Percentiles rank a stretch among this genome's conserved stretches.
Evolutionary conservation across 2,329 filamentous ascomycete genomes (phyloP).

Genomic region (Arthrobotrys musiformis): DNA sequence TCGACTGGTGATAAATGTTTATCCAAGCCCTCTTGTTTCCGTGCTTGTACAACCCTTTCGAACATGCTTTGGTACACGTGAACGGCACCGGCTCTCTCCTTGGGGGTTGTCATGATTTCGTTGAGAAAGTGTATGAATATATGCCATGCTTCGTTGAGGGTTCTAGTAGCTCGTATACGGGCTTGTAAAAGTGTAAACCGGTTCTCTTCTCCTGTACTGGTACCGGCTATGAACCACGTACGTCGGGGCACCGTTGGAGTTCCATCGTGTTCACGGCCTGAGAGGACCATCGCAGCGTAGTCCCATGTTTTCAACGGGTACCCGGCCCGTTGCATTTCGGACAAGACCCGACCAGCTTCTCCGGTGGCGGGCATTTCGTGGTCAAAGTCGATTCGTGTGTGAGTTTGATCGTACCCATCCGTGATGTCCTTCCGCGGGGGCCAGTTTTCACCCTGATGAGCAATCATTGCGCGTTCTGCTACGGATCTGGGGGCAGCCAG

Average conservation of each 20-base stretch:
- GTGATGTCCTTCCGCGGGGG: constrained; percentile 57
- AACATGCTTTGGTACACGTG: constrained; percentile 58
- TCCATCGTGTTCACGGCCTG: constrained; percentile 56
- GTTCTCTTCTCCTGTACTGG: constrained; percentile 21
- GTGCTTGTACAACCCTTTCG: constrained; percentile 52
- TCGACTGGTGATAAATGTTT: not conserved
- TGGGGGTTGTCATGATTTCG: not conserved
- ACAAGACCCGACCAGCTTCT: constrained; percentile 55
- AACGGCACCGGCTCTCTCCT: constrained; percentile 1
- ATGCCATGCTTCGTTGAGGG: constrained; percentile 59
- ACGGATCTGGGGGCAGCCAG: constrained; percentile 28
- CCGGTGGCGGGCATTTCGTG: constrained; percentile 31
- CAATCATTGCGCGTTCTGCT: constrained; percentile 30
- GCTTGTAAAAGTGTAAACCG: constrained; percentile 36
- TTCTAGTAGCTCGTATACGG: constrained; percentile 58
- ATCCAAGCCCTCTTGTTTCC: constrained; percentile 42
- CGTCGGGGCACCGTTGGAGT: constrained; percentile 58
- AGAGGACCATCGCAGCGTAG: constrained; percentile 56
- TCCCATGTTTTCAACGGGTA: constrained; percentile 57
- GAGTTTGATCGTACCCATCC: constrained; percentile 56
- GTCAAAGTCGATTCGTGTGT: constrained; percentile 28
- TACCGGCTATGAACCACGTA: constrained; percentile 50
- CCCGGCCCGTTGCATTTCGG: constrained; percentile 58
- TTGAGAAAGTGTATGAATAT: constrained; percentile 55
- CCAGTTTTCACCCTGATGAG: constrained; percentile 55